These are phyloP conservation scores for Eremomyces bilateralis DNA, from an alignment of 495 filamentous ascomycete species.

Conservation along the genomic window DNA sequence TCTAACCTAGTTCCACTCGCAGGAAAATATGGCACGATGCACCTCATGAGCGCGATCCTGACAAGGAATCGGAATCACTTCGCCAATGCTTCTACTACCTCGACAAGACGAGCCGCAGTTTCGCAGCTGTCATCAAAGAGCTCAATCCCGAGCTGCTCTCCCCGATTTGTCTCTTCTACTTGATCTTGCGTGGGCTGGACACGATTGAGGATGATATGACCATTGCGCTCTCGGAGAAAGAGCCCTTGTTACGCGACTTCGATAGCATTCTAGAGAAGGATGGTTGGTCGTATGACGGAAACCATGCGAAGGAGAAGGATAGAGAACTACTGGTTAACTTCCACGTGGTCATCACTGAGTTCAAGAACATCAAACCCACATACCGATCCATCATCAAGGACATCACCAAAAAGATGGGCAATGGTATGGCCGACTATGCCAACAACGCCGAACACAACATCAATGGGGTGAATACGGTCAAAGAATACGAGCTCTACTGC, in stretches of 20 bases:
- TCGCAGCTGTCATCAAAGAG: conserved; percentile 84
- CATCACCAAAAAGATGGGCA: conserved; percentile 86
- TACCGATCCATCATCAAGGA: conserved; percentile 83
- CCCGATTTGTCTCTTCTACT: conserved; percentile 82
- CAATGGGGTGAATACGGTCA: conserved; percentile 59
- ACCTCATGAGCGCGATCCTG: conserved; percentile 58
- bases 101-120: conserved; percentile 76
- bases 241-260: conserved; percentile 69
- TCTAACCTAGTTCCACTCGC: background rate
- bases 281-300: conserved; percentile 76
- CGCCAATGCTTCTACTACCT: conserved; percentile 70
- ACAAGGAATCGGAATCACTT: conserved; percentile 51
- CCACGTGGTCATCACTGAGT: conserved; percentile 64
- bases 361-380: conserved; percentile 65
- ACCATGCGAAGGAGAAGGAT: conserved; percentile 85
- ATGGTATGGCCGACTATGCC: conserved; percentile 93
- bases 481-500: conserved; percentile 89
- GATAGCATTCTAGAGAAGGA: conserved; percentile 52
- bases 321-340: conserved; percentile 81
- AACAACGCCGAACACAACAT: conserved; percentile 57
- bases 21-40: conserved; percentile 97
- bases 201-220: conserved; percentile 99
- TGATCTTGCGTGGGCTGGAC: conserved; percentile 73
- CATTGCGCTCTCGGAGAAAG: conserved; percentile 56
- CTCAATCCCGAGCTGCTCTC: conserved; percentile 82